Base-by-base conservation (phyloP, 169 alveolate species). In the Plasmodium knowlesi region DNA sequence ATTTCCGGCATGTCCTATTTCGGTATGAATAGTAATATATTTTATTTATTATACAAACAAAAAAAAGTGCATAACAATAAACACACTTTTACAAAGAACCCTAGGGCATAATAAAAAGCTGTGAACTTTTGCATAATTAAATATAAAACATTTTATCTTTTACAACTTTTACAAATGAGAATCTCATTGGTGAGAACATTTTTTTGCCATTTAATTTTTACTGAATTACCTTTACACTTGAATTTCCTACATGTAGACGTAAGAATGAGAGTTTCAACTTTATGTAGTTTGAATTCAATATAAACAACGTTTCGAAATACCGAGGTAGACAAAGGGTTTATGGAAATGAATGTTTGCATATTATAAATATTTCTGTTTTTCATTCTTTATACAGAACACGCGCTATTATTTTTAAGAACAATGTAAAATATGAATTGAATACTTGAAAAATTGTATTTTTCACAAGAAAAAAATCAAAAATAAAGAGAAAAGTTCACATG, bases 291-390 rank as follows among this genome's bases (percentile, higher is more conserved):
- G 34, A 67, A 25, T 28, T 67, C 5, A 67, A 25, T 28, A 25
- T 67, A 67, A 67, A 67, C 4, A 67, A 67, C 39, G 37, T 67
- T 67, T 67, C n/a, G 76, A 67, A 67, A 25, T 67, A 28, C 37
- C 76, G 41, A 67, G 19, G 76, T 67, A 67, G 12, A 67, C 76
- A 67, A 67, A 25, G 76, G 16, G 32, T 67, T 67, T 67, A 67
- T 61, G 76, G n/a, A 67, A 67, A 67, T 22, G 76, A 25, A 67
- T 67, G 76, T 67, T 67, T 67, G 76, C 76, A 50, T 67, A 67
- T 67, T 67, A 67, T 67, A 28, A 14, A 19, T 1, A 22, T 67
- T 67, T 67, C 76, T 67, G 37, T 28, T 67, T 67, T 67, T 67
- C 76, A 22, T 67, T 67, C 39, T 25, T 67, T 19, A 67, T 67